A percentile compares a stretch with the other conserved stretches of the same genome.
These are phyloP conservation scores for Plantago coronopus DNA, from an alignment of 305 asterid genomes.

Conservation along the genomic window DNA sequence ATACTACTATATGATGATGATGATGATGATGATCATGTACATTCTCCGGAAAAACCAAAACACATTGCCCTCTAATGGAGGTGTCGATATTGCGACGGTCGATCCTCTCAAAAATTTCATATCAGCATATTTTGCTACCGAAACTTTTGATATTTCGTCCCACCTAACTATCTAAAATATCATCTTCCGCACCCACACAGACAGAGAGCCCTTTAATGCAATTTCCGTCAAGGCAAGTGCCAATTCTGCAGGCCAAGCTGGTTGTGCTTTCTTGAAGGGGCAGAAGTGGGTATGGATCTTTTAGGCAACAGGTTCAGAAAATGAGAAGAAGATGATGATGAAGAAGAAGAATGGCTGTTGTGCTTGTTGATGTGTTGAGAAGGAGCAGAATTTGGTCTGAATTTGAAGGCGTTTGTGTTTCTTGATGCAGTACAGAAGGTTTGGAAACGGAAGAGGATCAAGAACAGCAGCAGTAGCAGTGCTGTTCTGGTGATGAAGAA, in stretches of 20 bases:
- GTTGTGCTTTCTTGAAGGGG: slow-evolving; percentile 4
- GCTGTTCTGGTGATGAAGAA: neutral
- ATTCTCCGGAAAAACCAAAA: no score
- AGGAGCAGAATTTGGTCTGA: neutral
- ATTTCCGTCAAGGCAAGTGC: slow-evolving; percentile 1
- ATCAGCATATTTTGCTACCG: no score
- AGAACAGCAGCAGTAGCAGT: neutral
- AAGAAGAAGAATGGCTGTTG: neutral
- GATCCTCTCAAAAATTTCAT: no score
- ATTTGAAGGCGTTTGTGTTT: slow-evolving; percentile 1
- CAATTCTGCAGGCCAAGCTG: neutral
- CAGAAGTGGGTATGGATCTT: neutral
- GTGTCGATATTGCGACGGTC: no score
- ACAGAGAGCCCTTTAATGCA: no score
- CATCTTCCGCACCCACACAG: no score
- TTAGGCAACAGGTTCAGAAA: slow-evolving; percentile 1
- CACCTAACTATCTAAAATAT: no score
- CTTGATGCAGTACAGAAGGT: neutral
- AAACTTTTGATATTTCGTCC: no score
- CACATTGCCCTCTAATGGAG: no score
- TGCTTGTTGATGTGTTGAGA: neutral
- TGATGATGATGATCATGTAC: no score
- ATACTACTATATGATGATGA: no score
- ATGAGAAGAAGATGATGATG: slow-evolving; percentile 4
- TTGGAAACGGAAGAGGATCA: neutral